These are phyloP conservation scores for Fraxinus excelsior DNA, from an alignment of 257 asterid genomes.

Conservation along the genomic window DNA sequence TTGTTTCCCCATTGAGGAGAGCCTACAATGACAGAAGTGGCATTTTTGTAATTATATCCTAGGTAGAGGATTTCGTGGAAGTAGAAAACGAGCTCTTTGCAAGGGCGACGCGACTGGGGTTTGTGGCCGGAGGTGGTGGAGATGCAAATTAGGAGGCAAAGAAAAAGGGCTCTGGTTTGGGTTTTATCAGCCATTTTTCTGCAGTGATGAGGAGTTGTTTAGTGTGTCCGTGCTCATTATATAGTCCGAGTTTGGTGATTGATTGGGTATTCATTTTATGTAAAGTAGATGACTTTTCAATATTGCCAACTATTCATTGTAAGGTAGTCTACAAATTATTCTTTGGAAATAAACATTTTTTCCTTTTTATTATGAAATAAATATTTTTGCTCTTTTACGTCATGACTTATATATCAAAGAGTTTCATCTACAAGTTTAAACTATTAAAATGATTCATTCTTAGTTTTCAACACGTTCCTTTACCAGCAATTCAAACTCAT, in stretches of 20 bases:
- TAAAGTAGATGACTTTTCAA: too few relatives aligned
- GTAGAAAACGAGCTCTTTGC: slow-evolving; percentile 36
- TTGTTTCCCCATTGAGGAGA: slow-evolving; percentile 40
- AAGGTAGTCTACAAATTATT: too few relatives aligned
- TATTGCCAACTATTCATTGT: too few relatives aligned
- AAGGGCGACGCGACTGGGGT: slow-evolving; percentile 11
- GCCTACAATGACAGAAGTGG: slow-evolving; percentile 41
- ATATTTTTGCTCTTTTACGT: too few relatives aligned
- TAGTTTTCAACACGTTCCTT: too few relatives aligned
- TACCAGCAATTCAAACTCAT: too few relatives aligned
- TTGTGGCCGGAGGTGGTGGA: slow-evolving; percentile 3
- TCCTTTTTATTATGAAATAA: too few relatives aligned
- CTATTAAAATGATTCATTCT: too few relatives aligned
- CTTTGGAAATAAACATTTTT: too few relatives aligned
- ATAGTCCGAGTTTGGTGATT: background rate
- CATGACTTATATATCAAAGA: too few relatives aligned
- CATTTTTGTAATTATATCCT: slow-evolving; percentile 36
- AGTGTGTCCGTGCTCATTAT: background rate
- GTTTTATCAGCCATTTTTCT: slow-evolving; percentile 27
- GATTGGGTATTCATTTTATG: too few relatives aligned
- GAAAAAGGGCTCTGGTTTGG: background rate
- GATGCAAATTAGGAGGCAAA: background rate
- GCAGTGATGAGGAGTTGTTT: background rate
- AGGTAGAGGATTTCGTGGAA: slow-evolving; percentile 47
- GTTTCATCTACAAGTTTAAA: too few relatives aligned